Evolutionary conservation across 305 asterid species (phyloP).

Genomic region (Solanum chacoense): DNA sequence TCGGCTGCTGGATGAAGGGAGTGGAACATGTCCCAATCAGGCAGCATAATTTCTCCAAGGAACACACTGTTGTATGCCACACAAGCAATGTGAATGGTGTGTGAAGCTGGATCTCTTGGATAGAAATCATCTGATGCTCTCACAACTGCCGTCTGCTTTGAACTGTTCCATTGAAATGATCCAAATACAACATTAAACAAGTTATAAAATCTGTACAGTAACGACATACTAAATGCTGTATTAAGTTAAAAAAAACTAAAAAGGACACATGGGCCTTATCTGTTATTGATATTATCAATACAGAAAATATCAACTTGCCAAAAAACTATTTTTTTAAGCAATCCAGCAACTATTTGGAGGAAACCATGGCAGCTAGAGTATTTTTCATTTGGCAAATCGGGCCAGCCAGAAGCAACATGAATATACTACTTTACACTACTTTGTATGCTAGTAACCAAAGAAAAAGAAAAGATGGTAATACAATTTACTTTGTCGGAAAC

Average conservation of each 20-base stretch:
- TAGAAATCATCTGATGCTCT: conserved; percentile 92
- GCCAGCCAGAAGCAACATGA: background rate
- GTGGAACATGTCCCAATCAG: conserved; percentile 99
- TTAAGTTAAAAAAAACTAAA: background rate
- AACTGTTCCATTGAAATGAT: conserved; percentile 32
- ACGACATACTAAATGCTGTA: background rate
- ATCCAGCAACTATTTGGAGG: background rate
- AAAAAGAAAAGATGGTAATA: background rate
- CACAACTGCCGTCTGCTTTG: conserved; percentile 66
- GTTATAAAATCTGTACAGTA: background rate
- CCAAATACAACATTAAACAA: background rate
- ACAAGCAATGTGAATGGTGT: conserved; percentile 82
- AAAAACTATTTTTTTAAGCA: background rate
- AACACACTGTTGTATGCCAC: conserved; percentile 79
- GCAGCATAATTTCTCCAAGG: conserved; percentile 72
- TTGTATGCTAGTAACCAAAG: background rate
- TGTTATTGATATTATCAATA: background rate
- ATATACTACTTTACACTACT: background rate
- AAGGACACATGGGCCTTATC: background rate
- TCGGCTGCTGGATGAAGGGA: conserved; percentile 85
- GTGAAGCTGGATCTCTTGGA: conserved; percentile 68
- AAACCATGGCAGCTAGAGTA: background rate
- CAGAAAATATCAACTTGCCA: background rate
- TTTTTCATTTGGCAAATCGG: background rate
- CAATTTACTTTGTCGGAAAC: background rate